These are phyloP conservation scores for Alternaria arbusti DNA, from an alignment of 2,329 filamentous ascomycete species.

Conservation along the genomic window DNA sequence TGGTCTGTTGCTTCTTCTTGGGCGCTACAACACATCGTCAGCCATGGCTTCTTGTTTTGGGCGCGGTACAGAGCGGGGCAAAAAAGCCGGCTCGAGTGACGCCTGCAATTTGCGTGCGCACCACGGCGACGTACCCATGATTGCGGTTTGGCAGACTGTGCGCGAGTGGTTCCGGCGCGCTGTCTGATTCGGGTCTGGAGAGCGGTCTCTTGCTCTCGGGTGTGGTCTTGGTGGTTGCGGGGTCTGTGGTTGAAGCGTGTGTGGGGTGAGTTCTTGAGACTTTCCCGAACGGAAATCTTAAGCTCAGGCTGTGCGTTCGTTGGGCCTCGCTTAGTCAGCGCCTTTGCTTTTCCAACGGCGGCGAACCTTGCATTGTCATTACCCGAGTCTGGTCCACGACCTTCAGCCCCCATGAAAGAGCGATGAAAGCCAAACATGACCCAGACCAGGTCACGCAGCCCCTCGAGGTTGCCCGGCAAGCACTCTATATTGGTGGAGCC, in stretches of 20 bases:
- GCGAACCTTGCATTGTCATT: slow-evolving; percentile 1
- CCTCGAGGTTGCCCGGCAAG: slow-evolving; percentile 32
- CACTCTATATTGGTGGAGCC: slow-evolving; percentile 34
- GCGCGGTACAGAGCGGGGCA: slow-evolving; percentile 32
- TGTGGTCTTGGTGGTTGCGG: slow-evolving; percentile 33
- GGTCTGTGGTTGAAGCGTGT: slow-evolving; percentile 27
- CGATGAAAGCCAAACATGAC: slow-evolving; percentile 32
- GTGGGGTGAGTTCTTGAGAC: slow-evolving; percentile 20
- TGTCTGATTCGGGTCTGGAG: slow-evolving; percentile 38
- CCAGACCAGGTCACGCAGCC: slow-evolving; percentile 35
- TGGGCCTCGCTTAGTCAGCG: slow-evolving; percentile 26
- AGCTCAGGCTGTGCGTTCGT: slow-evolving; percentile 35
- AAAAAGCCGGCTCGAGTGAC: slow-evolving; percentile 28
- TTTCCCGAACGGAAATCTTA: slow-evolving; percentile 28
- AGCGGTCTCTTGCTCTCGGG: slow-evolving; percentile 36
- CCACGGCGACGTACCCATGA: slow-evolving; percentile 60
- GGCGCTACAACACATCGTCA: slow-evolving; percentile 71
- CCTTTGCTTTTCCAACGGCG: slow-evolving; percentile 10
- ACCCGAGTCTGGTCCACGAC: slow-evolving; percentile 3
- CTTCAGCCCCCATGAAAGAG: slow-evolving; percentile 25
- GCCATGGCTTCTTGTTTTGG: slow-evolving; percentile 36
- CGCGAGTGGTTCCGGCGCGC: slow-evolving; percentile 45
- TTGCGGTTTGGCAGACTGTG: slow-evolving; percentile 58
- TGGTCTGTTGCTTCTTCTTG: slow-evolving; percentile 93
- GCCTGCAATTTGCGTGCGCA: slow-evolving; percentile 36